Evolutionary conservation across 305 asterid genomes (phyloP).

Genomic region (Rubia tinctorum): DNA sequence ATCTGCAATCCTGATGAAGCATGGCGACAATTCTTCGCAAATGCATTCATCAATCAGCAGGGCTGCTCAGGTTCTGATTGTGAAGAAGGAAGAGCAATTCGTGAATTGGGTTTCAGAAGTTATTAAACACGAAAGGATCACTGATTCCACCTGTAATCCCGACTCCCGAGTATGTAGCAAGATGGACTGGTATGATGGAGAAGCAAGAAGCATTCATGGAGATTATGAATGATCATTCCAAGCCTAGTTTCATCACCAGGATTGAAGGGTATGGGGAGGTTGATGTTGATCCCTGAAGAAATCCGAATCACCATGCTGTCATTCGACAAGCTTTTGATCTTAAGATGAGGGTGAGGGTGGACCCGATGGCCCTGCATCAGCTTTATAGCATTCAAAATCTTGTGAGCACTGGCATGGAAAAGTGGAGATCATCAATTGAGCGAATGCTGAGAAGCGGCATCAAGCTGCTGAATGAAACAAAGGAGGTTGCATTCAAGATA

Average conservation of each 20-base stretch:
- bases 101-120: constrained; percentile 24
- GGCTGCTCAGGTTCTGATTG: constrained; percentile 26
- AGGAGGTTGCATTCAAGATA: no score
- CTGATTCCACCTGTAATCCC: constrained; percentile 29
- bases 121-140: constrained; percentile 31
- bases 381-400: no score
- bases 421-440: no score
- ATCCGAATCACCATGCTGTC: no score
- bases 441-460: no score
- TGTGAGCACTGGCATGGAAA: no score
- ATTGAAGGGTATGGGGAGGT: constrained; percentile 22
- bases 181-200: constrained; percentile 19
- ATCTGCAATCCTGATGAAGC: constrained; percentile 22
- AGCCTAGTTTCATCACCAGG: background rate
- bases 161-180: constrained; percentile 28
- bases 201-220: constrained; percentile 16
- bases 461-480: no score
- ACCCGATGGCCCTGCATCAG: no score
- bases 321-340: no score
- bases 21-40: constrained; percentile 35
- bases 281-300: constrained; percentile 9
- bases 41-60: constrained; percentile 25
- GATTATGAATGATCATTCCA: background rate
- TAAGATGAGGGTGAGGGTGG: no score
- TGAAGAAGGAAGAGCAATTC: constrained; percentile 25